Conservation (phyloP, 306 rosid genomes). For the Corylus heterophylla region DNA sequence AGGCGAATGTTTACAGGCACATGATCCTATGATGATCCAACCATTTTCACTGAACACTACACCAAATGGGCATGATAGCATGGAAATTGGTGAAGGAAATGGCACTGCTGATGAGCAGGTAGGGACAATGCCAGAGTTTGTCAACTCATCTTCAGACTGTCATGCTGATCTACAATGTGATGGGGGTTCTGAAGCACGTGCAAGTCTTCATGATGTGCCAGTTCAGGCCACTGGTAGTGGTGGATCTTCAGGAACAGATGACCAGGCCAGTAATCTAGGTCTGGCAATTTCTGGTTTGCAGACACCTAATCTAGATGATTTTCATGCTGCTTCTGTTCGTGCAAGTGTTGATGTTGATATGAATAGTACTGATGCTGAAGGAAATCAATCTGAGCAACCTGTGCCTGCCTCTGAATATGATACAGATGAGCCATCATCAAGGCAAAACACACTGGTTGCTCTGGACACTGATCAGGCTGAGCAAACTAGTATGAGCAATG, state of each 20-base stretch:
- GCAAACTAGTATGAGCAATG: constrained; percentile 56
- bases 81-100: constrained; percentile 59
- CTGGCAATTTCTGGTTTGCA: constrained; percentile 45
- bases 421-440: constrained; percentile 52
- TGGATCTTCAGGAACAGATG: constrained; percentile 53
- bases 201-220: constrained; percentile 44
- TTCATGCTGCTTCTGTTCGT: constrained; percentile 44
- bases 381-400: constrained; percentile 53
- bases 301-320: constrained; percentile 47
- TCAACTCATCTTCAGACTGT: constrained; percentile 34
- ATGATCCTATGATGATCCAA: constrained; percentile 72
- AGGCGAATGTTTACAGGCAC: constrained; percentile 46
- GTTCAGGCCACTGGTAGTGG: constrained; percentile 50
- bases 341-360: constrained; percentile 75
- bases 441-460: constrained; percentile 52
- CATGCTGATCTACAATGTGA: constrained; percentile 46
- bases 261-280: constrained; percentile 42
- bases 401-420: constrained; percentile 46
- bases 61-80: constrained; percentile 54
- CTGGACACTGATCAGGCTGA: constrained; percentile 54
- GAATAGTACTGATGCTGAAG: constrained; percentile 61
- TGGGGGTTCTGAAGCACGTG: constrained; percentile 42
- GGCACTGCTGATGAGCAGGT: constrained; percentile 48
- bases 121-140: constrained; percentile 43
- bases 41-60: constrained; percentile 53